phyloP scores from a whole-genome alignment of 192 early-diverging fungal genomes.

The Coemansia sp. region DNA sequence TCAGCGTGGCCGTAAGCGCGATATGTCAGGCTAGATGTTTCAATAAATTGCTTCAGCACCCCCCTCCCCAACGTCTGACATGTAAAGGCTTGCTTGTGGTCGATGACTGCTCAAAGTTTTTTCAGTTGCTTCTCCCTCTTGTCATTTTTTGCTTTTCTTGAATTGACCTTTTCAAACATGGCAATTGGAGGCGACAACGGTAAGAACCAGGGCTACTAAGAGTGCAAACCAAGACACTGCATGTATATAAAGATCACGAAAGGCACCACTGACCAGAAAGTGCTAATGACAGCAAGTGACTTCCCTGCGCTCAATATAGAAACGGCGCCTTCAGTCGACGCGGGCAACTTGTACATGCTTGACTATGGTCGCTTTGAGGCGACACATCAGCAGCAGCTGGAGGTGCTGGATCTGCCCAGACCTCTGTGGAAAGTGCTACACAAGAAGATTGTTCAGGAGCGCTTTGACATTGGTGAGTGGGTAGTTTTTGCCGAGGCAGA shows the following conservation, averaged over 20 bases:
- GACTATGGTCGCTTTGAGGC: constrained; percentile 48
- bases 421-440: constrained; percentile 39
- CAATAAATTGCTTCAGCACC: no score
- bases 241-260: background rate
- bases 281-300: background rate
- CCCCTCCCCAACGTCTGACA: no score
- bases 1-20: constrained; percentile 77
- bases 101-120: background rate
- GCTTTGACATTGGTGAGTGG: constrained; percentile 42
- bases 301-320: background rate
- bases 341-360: constrained; percentile 31
- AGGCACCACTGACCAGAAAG: background rate
- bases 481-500: constrained; percentile 24
- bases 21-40: constrained; percentile 65
- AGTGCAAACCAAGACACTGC: background rate
- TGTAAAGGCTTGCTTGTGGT: no score
- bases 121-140: background rate
- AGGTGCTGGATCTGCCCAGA: constrained; percentile 39
- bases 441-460: constrained; percentile 28
- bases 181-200: constrained; percentile 13
- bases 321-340: constrained; percentile 17
- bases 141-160: background rate
- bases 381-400: constrained; percentile 42
- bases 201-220: background rate
- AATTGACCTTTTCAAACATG: constrained; percentile 6